Evolutionary conservation across 2,329 filamentous ascomycete genomes (phyloP).

Genomic region (Parasarocladium wereldwijsianum): DNA sequence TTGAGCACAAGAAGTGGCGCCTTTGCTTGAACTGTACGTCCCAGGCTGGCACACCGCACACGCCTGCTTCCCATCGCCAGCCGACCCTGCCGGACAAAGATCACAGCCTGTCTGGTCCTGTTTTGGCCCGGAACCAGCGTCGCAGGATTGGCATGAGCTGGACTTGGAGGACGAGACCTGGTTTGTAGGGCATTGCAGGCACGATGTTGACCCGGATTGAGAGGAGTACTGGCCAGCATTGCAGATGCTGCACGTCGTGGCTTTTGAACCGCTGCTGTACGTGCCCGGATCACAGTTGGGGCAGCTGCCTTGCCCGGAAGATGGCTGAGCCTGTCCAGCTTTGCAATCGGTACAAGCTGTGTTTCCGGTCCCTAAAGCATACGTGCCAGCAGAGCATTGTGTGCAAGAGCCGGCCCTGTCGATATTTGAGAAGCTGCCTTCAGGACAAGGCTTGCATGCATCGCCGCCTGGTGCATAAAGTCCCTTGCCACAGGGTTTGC

Average conservation of each 20-base stretch:
- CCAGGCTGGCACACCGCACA: neutral
- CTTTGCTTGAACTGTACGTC: neutral
- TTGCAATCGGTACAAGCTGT: neutral
- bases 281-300: no score
- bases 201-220: no score
- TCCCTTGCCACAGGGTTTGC: neutral
- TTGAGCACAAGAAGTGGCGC: neutral
- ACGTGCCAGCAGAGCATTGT: neutral
- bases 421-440: no score
- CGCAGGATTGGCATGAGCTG: neutral
- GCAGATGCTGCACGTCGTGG: neutral
- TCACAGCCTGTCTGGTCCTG: slow-evolving; percentile 1
- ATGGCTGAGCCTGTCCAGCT: neutral
- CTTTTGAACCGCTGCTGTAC: no score
- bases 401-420: no score
- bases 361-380: neutral
- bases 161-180: neutral
- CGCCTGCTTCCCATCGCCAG: neutral
- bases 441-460: neutral
- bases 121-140: neutral
- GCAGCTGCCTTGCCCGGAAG: neutral
- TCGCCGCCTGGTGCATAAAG: neutral
- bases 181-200: no score
- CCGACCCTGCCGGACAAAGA: neutral
- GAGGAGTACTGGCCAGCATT: neutral